Evolutionary conservation across 2,329 filamentous ascomycete species (phyloP).

Genomic region (Xylariaceae sp.): DNA sequence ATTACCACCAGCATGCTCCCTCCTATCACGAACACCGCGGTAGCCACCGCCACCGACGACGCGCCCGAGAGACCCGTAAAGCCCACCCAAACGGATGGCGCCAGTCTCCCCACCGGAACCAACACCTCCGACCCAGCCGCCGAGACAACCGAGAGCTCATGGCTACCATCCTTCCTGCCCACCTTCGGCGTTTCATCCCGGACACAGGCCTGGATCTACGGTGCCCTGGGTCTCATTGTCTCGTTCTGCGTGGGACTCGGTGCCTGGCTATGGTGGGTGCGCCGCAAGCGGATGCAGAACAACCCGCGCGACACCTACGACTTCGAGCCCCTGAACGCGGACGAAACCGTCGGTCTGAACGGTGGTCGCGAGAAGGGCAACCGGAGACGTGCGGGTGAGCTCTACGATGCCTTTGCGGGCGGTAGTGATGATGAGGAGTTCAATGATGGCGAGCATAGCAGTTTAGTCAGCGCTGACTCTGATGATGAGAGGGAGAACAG

Average conservation of each 20-base stretch:
- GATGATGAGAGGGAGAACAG: conserved; percentile 18
- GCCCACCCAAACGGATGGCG: conserved; percentile 30
- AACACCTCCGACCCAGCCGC: conserved; percentile 30
- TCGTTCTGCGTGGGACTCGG: conserved; percentile 77
- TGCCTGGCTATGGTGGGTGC: conserved; percentile 75
- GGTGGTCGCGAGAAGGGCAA: conserved; percentile 38
- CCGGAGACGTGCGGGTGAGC: conserved; percentile 69
- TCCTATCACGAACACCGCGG: conserved; percentile 42
- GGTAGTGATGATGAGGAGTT: conserved; percentile 70
- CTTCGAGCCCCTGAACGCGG: conserved; percentile 85
- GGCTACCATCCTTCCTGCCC: conserved; percentile 81
- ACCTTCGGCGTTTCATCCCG: conserved; percentile 83
- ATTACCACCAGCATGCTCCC: conserved; percentile 60
- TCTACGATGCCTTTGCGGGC: conserved; percentile 96
- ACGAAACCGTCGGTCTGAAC: conserved; percentile 59
- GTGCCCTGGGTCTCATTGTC: conserved; percentile 75
- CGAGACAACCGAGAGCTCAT: conserved; percentile 47
- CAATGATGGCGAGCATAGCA: conserved; percentile 38
- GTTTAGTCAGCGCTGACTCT: conserved; percentile 37
- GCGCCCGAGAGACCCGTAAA: conserved; percentile 61
- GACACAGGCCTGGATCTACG: conserved; percentile 92
- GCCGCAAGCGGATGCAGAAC: conserved; percentile 69
- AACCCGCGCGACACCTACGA: conserved; percentile 79
- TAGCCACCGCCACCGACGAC: conserved; percentile 49
- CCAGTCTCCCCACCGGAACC: conserved; percentile 25